Conservation (phyloP, 2,329 filamentous ascomycete species). For the Echinosphaeria canescens region DNA sequence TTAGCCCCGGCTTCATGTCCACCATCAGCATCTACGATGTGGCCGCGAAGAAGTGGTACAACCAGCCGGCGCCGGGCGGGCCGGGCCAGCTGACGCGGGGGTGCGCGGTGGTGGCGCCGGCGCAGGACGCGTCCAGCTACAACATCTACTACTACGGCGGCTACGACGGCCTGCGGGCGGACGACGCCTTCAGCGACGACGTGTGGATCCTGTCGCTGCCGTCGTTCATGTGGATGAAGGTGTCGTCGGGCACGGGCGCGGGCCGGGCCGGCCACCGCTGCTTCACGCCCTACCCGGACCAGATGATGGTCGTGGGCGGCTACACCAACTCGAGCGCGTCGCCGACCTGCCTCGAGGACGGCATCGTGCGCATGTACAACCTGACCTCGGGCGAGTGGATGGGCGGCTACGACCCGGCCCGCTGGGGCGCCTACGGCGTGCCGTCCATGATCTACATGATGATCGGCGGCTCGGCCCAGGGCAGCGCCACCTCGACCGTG, state of each 20-base stretch:
- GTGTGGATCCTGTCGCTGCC: conserved; percentile 69
- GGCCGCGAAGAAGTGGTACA: conserved; percentile 40
- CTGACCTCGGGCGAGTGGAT: conserved; percentile 48
- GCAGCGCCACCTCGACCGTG: conserved; percentile 46
- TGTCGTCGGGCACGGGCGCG: conserved; percentile 17
- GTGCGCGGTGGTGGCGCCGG: conserved; percentile 54
- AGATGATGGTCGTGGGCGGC: conserved; percentile 63
- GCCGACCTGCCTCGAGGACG: conserved; percentile 23
- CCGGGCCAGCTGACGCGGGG: conserved; percentile 36
- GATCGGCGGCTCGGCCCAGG: conserved; percentile 44
- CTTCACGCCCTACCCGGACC: conserved; percentile 53
- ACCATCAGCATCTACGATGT: conserved; percentile 63
- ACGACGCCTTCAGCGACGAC: conserved; percentile 29
- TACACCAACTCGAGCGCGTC: conserved; percentile 16
- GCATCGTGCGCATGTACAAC: conserved; percentile 46
- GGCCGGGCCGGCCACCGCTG: conserved; percentile 56
- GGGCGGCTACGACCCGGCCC: conserved; percentile 42
- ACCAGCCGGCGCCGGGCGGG: conserved; percentile 40
- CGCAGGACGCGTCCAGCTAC: conserved; percentile 50
- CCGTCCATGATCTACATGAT: conserved; percentile 37
- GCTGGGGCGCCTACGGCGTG: conserved; percentile 44
- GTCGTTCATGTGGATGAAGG: conserved; percentile 55
- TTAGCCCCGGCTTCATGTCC: conserved; percentile 49
- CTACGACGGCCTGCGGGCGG: conserved; percentile 29
- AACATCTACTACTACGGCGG: conserved; percentile 78